Percentiles rank a stretch among this genome's conserved stretches.
Evolutionary conservation across 257 asterid genomes (phyloP).

Genomic region (Solanum paucissectum): DNA sequence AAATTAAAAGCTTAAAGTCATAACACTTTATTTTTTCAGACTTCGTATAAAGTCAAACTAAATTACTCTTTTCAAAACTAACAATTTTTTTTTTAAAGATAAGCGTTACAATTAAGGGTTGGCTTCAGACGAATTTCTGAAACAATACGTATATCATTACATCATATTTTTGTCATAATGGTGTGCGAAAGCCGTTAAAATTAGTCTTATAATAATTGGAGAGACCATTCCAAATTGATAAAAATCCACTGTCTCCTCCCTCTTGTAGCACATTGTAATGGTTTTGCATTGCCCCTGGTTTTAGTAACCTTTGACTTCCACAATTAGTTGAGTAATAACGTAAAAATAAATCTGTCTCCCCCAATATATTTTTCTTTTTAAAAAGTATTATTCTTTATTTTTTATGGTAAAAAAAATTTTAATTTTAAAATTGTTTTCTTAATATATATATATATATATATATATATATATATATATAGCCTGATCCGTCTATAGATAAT

Average conservation of each 20-base stretch:
- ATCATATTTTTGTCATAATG: not conserved
- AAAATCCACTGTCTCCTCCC: not conserved
- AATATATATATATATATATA: no score
- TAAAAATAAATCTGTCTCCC: not conserved
- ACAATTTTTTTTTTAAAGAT: no score
- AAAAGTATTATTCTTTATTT: not conserved
- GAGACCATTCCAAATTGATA: not conserved
- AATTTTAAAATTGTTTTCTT: no score
- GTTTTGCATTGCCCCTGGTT: slow-evolving; percentile 10
- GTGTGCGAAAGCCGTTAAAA: not conserved
- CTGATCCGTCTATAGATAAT: no score
- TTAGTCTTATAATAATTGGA: not conserved
- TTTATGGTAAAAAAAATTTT: no score
- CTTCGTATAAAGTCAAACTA: accelerated
- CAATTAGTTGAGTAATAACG: not conserved
- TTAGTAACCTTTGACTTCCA: slow-evolving; percentile 9
- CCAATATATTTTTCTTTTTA: not conserved
- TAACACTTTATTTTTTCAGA: no score
- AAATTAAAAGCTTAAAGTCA: no score
- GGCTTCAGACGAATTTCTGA: not conserved
- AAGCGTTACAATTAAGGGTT: not conserved
- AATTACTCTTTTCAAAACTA: no score
- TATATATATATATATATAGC: no score
- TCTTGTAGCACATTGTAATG: slow-evolving; percentile 8
- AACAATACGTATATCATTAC: not conserved